A percentile compares a stretch with the other conserved stretches of the same genome.
Conservation (phyloP, 805 yeast species). For the Wickerhamiella alocasiicola region DNA sequence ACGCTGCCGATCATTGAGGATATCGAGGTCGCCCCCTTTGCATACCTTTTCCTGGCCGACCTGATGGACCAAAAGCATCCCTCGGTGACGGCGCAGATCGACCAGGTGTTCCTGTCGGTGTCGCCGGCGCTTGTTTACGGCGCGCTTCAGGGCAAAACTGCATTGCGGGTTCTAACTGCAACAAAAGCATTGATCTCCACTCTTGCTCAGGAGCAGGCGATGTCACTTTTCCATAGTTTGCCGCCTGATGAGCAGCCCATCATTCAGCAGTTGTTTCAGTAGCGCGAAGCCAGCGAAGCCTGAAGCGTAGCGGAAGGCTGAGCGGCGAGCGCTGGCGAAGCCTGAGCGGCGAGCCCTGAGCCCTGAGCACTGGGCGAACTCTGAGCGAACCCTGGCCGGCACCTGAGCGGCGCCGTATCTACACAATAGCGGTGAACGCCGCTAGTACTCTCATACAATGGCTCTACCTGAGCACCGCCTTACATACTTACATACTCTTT, state of each 20-base stretch:
- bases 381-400: no score
- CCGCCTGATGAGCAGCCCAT: constrained; percentile 49
- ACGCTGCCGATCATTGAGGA: constrained; percentile 75
- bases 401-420: no score
- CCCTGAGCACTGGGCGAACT: no score
- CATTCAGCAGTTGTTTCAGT: constrained; percentile 43
- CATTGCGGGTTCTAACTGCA: constrained; percentile 47
- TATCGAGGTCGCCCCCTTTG: constrained; percentile 76
- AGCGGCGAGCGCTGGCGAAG: no score
- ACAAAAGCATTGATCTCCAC: constrained; percentile 51
- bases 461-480: background rate
- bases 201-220: constrained; percentile 57
- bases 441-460: no score
- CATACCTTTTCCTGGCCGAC: constrained; percentile 62
- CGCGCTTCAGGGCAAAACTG: constrained; percentile 58
- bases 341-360: no score
- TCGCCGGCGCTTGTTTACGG: constrained; percentile 62
- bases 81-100: constrained; percentile 40
- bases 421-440: no score
- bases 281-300: no score
- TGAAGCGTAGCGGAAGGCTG: no score
- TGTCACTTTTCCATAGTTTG: constrained; percentile 48
- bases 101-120: constrained; percentile 53
- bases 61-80: constrained; percentile 59
- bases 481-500: background rate